Percentiles rank a stretch among this genome's conserved stretches.
These are phyloP conservation scores for Botrytis hyacinthi DNA, from an alignment of 2,329 filamentous ascomycete species.

Conservation along the genomic window DNA sequence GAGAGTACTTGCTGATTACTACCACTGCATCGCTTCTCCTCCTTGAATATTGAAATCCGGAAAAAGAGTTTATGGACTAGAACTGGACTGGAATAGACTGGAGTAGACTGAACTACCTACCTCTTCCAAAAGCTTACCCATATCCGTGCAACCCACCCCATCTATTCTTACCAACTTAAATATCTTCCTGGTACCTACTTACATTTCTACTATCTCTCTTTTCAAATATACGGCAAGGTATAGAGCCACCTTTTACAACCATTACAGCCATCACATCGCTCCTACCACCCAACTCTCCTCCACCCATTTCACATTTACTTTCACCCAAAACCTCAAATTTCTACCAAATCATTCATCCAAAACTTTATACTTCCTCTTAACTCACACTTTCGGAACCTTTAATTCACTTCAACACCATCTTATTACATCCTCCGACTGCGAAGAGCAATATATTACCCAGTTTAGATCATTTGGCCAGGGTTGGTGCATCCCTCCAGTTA, in stretches of 20 bases:
- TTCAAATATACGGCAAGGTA: slow-evolving; percentile 5
- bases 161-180: slow-evolving; percentile 1
- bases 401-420: neutral
- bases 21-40: neutral
- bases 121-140: neutral
- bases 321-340: neutral
- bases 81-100: neutral
- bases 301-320: neutral
- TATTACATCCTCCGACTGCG: neutral
- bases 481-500: neutral
- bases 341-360: slow-evolving; percentile 1
- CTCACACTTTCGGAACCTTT: neutral
- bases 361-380: neutral
- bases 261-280: neutral
- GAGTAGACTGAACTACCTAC: neutral
- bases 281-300: neutral
- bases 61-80: neutral
- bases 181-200: neutral
- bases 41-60: neutral
- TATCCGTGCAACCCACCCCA: slow-evolving; percentile 5
- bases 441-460: neutral
- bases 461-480: neutral
- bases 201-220: neutral
- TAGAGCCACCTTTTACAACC: neutral
- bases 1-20: neutral